phyloP scores from a whole-genome alignment of 1,284 basidiomycete species.

The Porogramme epimiltina region DNA sequence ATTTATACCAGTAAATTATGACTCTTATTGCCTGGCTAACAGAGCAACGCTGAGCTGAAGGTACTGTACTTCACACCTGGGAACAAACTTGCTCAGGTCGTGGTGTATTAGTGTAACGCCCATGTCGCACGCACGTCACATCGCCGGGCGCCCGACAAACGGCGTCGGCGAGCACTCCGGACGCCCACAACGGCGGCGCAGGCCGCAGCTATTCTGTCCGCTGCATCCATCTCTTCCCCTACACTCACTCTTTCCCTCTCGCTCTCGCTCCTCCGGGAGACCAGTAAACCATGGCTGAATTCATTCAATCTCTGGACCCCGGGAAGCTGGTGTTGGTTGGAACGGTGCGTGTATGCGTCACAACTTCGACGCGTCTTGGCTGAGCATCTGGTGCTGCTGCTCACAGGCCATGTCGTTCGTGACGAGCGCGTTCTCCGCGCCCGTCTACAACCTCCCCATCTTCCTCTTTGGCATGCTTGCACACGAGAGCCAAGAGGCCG shows the following conservation, averaged over 20 bases:
- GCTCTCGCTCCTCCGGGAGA: too few relatives aligned
- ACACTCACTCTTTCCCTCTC: neutral
- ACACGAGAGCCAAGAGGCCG: slow-evolving; percentile 65
- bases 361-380: neutral
- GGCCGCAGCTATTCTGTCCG: too few relatives aligned
- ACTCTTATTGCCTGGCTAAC: too few relatives aligned
- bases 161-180: too few relatives aligned
- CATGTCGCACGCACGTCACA: too few relatives aligned
- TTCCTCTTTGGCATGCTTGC: slow-evolving; percentile 75
- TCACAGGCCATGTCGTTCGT: slow-evolving; percentile 58
- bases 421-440: slow-evolving; percentile 57
- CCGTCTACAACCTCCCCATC: slow-evolving; percentile 72
- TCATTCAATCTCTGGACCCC: slow-evolving; percentile 69
- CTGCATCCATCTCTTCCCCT: neutral
- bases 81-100: too few relatives aligned
- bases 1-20: too few relatives aligned
- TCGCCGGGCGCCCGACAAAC: too few relatives aligned
- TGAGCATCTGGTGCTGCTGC: neutral
- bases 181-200: too few relatives aligned
- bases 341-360: slow-evolving; percentile 45
- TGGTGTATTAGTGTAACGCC: too few relatives aligned
- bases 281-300: slow-evolving; percentile 69
- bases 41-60: too few relatives aligned
- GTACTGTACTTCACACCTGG: too few relatives aligned
- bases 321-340: slow-evolving; percentile 65